Percentiles rank a stretch among this genome's conserved stretches.
Conservation (phyloP, 1,284 basidiomycete species). For the Malassezia brasiliensis region DNA sequence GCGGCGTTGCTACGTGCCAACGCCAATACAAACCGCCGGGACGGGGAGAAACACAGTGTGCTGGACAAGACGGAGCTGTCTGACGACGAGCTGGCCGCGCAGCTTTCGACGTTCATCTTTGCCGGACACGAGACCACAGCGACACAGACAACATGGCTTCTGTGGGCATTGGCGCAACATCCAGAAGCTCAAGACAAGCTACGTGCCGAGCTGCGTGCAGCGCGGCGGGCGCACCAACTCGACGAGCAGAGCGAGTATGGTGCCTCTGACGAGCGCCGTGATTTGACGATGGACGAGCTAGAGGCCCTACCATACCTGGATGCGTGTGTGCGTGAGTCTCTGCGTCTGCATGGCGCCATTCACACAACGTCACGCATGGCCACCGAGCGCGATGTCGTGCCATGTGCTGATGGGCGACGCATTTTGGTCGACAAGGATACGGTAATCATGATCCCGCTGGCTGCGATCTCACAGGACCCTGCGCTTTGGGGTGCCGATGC, state of each 20-base stretch:
- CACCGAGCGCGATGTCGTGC: slow-evolving; percentile 24
- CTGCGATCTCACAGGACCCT: slow-evolving; percentile 18
- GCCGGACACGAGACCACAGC: slow-evolving; percentile 45
- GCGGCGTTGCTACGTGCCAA: slow-evolving; percentile 41
- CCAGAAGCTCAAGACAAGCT: slow-evolving; percentile 24
- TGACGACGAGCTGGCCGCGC: slow-evolving; percentile 35
- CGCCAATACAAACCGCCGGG: slow-evolving; percentile 22
- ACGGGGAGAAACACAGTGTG: slow-evolving; percentile 9
- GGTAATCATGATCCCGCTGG: slow-evolving; percentile 27
- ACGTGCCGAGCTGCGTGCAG: slow-evolving; percentile 28
- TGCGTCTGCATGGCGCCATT: slow-evolving; percentile 28
- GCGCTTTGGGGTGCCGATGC: slow-evolving; percentile 35
- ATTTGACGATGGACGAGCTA: slow-evolving; percentile 30
- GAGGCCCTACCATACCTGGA: slow-evolving; percentile 34
- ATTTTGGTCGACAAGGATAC: slow-evolving; percentile 22
- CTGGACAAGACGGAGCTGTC: slow-evolving; percentile 18
- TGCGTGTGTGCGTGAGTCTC: slow-evolving; percentile 30
- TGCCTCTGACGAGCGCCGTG: slow-evolving; percentile 21
- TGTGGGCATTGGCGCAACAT: slow-evolving; percentile 26
- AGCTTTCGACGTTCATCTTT: slow-evolving; percentile 40
- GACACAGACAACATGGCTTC: slow-evolving; percentile 38
- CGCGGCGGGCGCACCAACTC: background rate
- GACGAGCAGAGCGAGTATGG: background rate
- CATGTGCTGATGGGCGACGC: slow-evolving; percentile 28
- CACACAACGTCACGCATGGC: slow-evolving; percentile 28